These are phyloP conservation scores for Apiotrichum siamense DNA, from an alignment of 1,284 basidiomycete species.

Conservation along the genomic window DNA sequence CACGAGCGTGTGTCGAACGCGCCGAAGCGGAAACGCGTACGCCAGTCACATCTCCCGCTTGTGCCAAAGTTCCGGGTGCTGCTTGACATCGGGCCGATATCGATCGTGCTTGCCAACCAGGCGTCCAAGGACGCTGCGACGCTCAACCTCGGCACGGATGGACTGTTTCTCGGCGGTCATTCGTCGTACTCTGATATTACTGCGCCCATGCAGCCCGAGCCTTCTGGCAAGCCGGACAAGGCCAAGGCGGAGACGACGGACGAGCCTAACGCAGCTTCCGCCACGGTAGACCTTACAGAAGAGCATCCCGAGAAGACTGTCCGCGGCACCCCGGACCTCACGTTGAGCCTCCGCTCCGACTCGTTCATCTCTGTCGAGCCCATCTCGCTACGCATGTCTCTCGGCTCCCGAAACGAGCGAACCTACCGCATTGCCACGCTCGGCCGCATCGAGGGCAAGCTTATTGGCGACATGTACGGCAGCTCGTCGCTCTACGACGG, in stretches of 20 bases:
- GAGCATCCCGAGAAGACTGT: not conserved
- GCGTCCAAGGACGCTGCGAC: conserved; percentile 29
- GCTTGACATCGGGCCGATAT: conserved; percentile 33
- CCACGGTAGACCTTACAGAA: too few relatives aligned
- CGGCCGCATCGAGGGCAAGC: conserved; percentile 24
- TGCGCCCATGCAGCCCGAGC: not conserved
- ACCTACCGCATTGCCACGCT: conserved; percentile 29
- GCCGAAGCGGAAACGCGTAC: not conserved
- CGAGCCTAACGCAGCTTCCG: too few relatives aligned
- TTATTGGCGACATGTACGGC: conserved; percentile 25
- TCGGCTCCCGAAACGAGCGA: conserved; percentile 19
- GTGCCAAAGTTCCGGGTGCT: conserved; percentile 30
- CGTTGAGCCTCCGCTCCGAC: conserved; percentile 5
- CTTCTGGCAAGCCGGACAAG: not conserved
- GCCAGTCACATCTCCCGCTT: not conserved
- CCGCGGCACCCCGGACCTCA: not conserved
- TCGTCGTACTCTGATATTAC: not conserved
- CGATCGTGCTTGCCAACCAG: conserved; percentile 26
- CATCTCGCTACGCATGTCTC: conserved; percentile 27
- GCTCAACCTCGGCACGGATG: conserved; percentile 29
- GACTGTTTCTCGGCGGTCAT: conserved; percentile 17
- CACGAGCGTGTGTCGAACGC: conserved; percentile 4
- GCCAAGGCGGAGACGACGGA: not conserved
- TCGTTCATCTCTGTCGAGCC: conserved; percentile 27
- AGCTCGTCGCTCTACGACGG: conserved; percentile 9